phyloP scores from a whole-genome alignment of 129 eudicot species.

The Flaveria brownii region DNA sequence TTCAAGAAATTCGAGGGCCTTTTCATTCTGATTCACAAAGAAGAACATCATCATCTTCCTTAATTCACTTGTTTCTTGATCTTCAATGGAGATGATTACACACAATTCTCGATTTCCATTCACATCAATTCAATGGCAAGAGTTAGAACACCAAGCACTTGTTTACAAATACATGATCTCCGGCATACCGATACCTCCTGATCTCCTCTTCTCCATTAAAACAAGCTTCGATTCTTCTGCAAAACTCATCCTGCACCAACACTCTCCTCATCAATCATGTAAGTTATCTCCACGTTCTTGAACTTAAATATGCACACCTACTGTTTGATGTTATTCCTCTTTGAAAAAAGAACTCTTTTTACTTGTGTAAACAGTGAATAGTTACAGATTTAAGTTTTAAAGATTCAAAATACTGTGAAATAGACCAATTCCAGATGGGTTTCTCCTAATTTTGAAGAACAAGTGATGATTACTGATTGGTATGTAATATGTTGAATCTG shows the following conservation, averaged over 20 bases:
- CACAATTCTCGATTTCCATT: constrained; percentile 54
- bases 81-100: constrained; percentile 24
- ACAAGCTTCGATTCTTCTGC: constrained; percentile 66
- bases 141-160: constrained; percentile 90
- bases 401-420: no score
- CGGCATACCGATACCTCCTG: constrained; percentile 83
- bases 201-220: constrained; percentile 78
- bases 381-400: no score
- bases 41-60: neutral
- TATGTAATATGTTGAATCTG: constrained; percentile 11
- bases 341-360: neutral
- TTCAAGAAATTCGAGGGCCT: neutral
- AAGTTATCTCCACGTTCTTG: neutral
- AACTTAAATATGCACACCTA: constrained; percentile 10
- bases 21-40: neutral
- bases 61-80: constrained; percentile 22
- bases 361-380: neutral
- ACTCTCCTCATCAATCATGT: constrained; percentile 45
- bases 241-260: constrained; percentile 55
- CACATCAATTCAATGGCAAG: constrained; percentile 86
- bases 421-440: no score
- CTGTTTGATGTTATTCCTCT: constrained; percentile 17
- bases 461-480: neutral
- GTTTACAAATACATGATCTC: constrained; percentile 87
- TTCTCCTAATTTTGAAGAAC: neutral